phyloP scores from a whole-genome alignment of 2,329 filamentous ascomycete species.

The Ramularia endophylla region DNA sequence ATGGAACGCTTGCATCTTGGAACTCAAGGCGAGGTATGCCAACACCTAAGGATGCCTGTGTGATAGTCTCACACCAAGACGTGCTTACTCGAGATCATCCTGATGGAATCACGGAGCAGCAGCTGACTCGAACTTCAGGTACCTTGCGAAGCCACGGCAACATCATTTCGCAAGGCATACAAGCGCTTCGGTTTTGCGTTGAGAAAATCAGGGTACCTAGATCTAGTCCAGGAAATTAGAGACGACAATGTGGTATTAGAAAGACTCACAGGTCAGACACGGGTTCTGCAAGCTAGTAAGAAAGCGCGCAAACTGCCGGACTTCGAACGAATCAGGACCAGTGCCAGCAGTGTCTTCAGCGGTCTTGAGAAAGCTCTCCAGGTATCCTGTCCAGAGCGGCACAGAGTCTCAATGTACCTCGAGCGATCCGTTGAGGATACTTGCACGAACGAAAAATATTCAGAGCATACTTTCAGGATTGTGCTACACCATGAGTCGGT shows the following conservation, averaged over 20 bases:
- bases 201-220: constrained; percentile 24
- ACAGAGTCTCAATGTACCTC: constrained; percentile 15
- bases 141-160: constrained; percentile 10
- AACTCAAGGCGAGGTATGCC: constrained; percentile 12
- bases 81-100: no score
- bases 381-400: constrained; percentile 21
- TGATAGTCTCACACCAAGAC: no score
- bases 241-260: constrained; percentile 20
- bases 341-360: constrained; percentile 19
- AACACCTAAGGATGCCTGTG: no score
- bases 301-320: constrained; percentile 15
- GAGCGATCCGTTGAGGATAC: neutral
- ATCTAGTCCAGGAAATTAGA: constrained; percentile 22
- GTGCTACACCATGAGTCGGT: constrained; percentile 5
- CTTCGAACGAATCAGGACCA: constrained; percentile 20
- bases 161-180: constrained; percentile 27
- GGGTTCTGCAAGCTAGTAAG: constrained; percentile 16
- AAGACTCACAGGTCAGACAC: constrained; percentile 24
- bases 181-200: constrained; percentile 28
- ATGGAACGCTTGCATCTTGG: constrained; percentile 8
- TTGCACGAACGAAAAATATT: no score
- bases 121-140: neutral
- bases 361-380: constrained; percentile 22
- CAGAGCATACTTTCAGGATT: constrained; percentile 2
- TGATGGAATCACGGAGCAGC: no score